These are phyloP conservation scores for Ambrosia hybrid DNA, from an alignment of 140 eudicot genomes.

Conservation along the genomic window DNA sequence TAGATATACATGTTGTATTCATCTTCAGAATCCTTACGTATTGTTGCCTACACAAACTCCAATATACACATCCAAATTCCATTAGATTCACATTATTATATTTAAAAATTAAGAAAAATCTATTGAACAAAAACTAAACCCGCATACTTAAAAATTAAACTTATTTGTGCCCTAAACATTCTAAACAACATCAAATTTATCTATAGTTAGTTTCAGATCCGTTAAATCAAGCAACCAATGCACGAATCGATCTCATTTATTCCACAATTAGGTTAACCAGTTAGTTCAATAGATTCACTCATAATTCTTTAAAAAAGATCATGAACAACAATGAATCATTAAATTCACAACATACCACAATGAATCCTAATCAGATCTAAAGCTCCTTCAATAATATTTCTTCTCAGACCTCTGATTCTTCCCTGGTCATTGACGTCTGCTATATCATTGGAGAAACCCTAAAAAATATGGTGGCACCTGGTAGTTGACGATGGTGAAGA, in stretches of 20 bases:
- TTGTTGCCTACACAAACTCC: slow-evolving; percentile 40
- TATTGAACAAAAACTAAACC: not conserved
- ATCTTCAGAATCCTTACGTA: slow-evolving; percentile 42
- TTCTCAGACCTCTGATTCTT: too few species aligned
- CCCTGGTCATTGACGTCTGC: too few species aligned
- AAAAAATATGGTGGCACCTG: too few species aligned
- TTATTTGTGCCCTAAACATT: not conserved
- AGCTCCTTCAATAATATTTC: too few species aligned
- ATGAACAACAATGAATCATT: too few species aligned
- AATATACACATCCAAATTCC: slow-evolving; percentile 6
- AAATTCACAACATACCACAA: too few species aligned
- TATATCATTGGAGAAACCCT: too few species aligned
- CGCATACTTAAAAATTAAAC: not conserved
- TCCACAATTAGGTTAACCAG: not conserved
- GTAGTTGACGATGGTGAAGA: too few species aligned
- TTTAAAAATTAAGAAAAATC: not conserved
- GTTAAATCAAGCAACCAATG: not conserved
- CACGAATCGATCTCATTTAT: not conserved
- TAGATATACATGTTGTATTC: slow-evolving; percentile 57
- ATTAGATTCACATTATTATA: not conserved
- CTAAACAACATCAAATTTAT: not conserved
- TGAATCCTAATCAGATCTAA: too few species aligned
- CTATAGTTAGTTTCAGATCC: not conserved
- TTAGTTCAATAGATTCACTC: not conserved
- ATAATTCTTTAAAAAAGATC: too few species aligned